Conservation (phyloP, 192 early-diverging fungal species). For the Coemansia sp. region DNA sequence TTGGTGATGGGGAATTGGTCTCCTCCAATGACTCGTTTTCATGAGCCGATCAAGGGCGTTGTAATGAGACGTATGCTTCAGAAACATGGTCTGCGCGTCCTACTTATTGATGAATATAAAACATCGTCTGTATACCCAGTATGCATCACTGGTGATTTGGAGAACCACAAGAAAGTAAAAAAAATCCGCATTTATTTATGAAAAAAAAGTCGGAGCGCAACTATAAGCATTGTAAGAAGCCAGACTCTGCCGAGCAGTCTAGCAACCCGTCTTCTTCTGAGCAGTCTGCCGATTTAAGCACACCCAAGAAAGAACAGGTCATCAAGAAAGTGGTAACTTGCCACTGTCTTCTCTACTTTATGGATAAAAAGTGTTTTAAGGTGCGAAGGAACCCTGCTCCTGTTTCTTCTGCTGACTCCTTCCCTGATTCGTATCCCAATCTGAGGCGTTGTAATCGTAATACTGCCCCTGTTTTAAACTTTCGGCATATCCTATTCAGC, state of each 20-base stretch:
- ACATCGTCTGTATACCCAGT: background rate
- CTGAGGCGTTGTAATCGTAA: no score
- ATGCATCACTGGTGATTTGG: background rate
- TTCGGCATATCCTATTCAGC: no score
- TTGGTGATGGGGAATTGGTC: constrained; percentile 5
- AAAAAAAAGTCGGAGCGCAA: background rate
- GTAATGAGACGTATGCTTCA: background rate
- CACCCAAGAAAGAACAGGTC: background rate
- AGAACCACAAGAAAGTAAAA: background rate
- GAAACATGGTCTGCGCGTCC: background rate
- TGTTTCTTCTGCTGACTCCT: no score
- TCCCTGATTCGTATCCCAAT: no score
- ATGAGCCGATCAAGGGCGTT: constrained; percentile 3
- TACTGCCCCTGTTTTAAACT: no score
- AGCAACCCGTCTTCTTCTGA: background rate
- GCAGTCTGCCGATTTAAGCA: background rate
- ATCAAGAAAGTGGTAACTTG: background rate
- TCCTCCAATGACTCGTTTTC: background rate
- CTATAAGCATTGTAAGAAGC: background rate
- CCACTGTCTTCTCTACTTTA: no score
- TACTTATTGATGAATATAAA: background rate
- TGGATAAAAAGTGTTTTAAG: no score
- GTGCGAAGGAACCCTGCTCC: no score
- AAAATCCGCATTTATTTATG: background rate
- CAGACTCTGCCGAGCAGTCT: background rate